These are phyloP conservation scores for Candida vaughaniae DNA, from an alignment of 805 yeast genomes.

Conservation along the genomic window DNA sequence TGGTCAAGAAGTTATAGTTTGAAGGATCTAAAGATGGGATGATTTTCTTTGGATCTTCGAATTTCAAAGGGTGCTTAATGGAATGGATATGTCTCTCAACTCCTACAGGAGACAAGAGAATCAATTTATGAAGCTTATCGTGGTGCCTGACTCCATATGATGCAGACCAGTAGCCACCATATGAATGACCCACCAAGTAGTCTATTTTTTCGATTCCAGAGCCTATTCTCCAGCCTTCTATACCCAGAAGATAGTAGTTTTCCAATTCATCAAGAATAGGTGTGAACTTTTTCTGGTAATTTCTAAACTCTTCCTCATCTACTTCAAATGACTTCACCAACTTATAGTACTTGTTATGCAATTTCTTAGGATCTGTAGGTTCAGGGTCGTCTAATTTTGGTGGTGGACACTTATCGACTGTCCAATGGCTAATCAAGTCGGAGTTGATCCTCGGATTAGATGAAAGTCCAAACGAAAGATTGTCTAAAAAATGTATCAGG, in stretches of 20 bases:
- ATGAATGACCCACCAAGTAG: slow-evolving; percentile 73
- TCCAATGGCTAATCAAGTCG: slow-evolving; percentile 19
- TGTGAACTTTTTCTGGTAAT: slow-evolving; percentile 33
- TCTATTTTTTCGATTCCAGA: slow-evolving; percentile 51
- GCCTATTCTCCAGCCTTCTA: slow-evolving; percentile 63
- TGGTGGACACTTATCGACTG: slow-evolving; percentile 19
- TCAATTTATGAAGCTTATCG: slow-evolving; percentile 48
- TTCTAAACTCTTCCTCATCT: slow-evolving; percentile 23
- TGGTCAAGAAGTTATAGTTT: slow-evolving; percentile 44
- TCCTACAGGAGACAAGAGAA: slow-evolving; percentile 76
- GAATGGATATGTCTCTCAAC: slow-evolving; percentile 70
- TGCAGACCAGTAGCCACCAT: slow-evolving; percentile 72
- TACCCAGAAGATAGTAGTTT: slow-evolving; percentile 52
- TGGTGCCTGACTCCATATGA: slow-evolving; percentile 64
- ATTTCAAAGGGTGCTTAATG: slow-evolving; percentile 39
- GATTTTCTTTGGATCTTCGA: slow-evolving; percentile 7
- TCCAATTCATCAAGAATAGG: slow-evolving; percentile 49
- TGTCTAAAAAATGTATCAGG: slow-evolving; percentile 50
- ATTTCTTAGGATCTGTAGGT: slow-evolving; percentile 26
- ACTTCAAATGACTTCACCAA: slow-evolving; percentile 34
- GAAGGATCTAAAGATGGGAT: slow-evolving; percentile 45
- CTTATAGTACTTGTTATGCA: slow-evolving; percentile 40
- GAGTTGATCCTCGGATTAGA: slow-evolving; percentile 41
- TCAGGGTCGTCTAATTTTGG: slow-evolving; percentile 25
- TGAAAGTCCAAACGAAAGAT: slow-evolving; percentile 51